These are phyloP conservation scores for Castanea sativa DNA, from an alignment of 306 rosid genomes.

Conservation along the genomic window DNA sequence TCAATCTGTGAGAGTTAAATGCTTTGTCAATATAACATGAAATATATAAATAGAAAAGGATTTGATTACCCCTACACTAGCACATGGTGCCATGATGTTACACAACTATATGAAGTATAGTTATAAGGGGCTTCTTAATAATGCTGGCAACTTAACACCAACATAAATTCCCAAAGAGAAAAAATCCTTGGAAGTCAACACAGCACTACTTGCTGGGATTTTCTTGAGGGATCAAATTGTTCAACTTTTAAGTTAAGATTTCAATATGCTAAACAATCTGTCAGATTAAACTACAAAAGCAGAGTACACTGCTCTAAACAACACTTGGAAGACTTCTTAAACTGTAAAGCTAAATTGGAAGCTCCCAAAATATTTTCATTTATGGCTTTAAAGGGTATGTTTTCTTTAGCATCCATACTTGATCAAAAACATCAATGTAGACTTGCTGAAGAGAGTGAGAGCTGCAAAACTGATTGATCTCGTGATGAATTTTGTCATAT, in stretches of 20 bases:
- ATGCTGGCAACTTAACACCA: not conserved
- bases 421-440: conserved; percentile 92
- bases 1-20: conserved; percentile 63
- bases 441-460: conserved; percentile 87
- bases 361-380: conserved; percentile 7
- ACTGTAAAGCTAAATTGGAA: not conserved
- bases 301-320: not conserved
- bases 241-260: not conserved
- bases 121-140: not conserved
- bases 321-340: not conserved
- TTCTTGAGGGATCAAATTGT: conserved; percentile 1
- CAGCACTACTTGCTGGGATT: not conserved
- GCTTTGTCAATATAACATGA: conserved; percentile 6
- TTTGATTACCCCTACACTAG: not conserved
- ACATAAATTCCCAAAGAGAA: not conserved
- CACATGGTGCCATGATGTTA: not conserved
- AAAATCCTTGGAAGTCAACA: too few species aligned
- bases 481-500: conserved; percentile 93
- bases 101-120: not conserved
- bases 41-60: not conserved
- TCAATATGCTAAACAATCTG: conserved; percentile 9
- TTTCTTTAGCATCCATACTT: conserved; percentile 29
- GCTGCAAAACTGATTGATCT: conserved; percentile 92
- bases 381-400: not conserved
- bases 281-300: not conserved